Base-by-base conservation (phyloP, 164 flowering plant genomes). In the Tetrastigma voinierianum region DNA sequence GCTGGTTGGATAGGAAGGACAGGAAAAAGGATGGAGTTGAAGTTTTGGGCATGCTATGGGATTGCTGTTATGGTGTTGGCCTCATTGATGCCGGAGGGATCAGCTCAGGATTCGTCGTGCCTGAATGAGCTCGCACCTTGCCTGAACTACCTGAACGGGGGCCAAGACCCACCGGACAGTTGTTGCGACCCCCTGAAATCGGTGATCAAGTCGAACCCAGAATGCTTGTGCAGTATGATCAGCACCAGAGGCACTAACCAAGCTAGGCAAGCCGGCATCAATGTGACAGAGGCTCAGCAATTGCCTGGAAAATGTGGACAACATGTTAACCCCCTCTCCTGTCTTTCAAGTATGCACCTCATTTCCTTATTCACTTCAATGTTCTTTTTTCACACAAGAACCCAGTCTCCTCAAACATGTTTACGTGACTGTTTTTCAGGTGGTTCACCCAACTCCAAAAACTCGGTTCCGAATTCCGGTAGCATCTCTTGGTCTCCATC, bases 121-220 rank as follows among this genome's bases (percentile, higher is more conserved):
- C 23, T 85, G 13, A 80, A 70, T 57, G 65, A 70, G 73, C 83
- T 88, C 0, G 70, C 59, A 19, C 90, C 93, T 10, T 90, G 96
- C 77, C 54, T 85, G 69, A 72, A 71, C 65, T 90, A 86, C 81
- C 83, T 90, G 14, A 77, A 83, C 49, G 72, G 78, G 9, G 76
- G 72, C 11, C 20, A 60, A 1, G 69, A 77, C 15, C 94, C 93
- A 1, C 85, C 90, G 0, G 67, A 76, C 23, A 68, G 62, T 32
- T 90, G 96, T 43, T 90, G 93, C 47, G 77, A 86, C 44, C 90
- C 93, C 6, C 84, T 90, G 68, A 83, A 82, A 69, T 71, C 74
- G 1, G 77, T 87, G 48, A 81, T 87, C 24, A 67, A 81, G 49
- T 77, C 84, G 2, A 70, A 76, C 62, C 88, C 87, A 2, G 68